Conservation (phyloP, 1,284 basidiomycete species). For the Peniophora sp. region DNA sequence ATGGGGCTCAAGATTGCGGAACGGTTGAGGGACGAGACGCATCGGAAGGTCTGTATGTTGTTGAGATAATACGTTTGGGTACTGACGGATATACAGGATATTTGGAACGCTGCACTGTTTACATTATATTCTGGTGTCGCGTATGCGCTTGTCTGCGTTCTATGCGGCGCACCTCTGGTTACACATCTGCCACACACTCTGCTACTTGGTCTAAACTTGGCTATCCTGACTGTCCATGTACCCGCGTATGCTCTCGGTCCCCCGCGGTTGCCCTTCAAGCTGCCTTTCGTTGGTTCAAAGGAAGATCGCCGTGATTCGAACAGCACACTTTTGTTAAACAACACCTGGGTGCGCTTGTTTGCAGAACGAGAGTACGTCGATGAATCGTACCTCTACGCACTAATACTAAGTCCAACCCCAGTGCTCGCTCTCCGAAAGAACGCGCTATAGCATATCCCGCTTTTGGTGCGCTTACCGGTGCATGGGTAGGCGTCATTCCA, state of each 20-base stretch:
- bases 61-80: too few relatives aligned
- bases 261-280: conserved; percentile 38
- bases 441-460: conserved; percentile 74
- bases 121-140: conserved; percentile 44
- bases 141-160: conserved; percentile 42
- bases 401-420: too few relatives aligned
- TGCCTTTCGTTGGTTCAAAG: conserved; percentile 18
- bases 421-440: conserved; percentile 62
- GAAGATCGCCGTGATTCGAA: background rate
- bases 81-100: conserved; percentile 5
- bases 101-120: conserved; percentile 38
- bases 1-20: conserved; percentile 6
- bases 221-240: conserved; percentile 61
- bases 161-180: conserved; percentile 72
- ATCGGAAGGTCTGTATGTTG: background rate
- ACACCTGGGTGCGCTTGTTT: conserved; percentile 73
- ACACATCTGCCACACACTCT: conserved; percentile 56
- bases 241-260: conserved; percentile 66
- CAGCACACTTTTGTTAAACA: conserved; percentile 31
- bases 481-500: conserved; percentile 75
- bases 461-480: conserved; percentile 64
- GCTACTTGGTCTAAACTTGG: conserved; percentile 60
- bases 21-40: conserved; percentile 5
- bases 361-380: conserved; percentile 69
- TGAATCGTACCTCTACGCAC: background rate